These are phyloP conservation scores for Ascochyta fabae DNA, from an alignment of 2,329 filamentous ascomycete species.

Conservation along the genomic window DNA sequence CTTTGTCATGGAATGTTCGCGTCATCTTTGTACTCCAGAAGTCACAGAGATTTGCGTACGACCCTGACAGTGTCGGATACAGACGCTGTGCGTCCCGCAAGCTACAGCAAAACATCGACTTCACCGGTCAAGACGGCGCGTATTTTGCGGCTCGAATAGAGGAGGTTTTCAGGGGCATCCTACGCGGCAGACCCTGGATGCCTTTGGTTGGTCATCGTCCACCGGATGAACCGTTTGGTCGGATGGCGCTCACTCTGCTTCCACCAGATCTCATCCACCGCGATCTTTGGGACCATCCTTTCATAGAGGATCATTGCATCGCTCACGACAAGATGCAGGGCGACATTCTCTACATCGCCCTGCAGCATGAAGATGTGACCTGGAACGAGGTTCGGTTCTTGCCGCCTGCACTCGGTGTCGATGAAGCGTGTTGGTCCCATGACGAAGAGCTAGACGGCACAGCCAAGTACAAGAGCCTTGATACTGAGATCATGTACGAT, in stretches of 20 bases:
- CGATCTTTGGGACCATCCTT: constrained; percentile 50
- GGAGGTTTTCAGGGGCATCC: constrained; percentile 43
- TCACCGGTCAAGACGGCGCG: constrained; percentile 46
- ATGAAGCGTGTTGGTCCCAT: constrained; percentile 49
- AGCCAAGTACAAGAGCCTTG: constrained; percentile 46
- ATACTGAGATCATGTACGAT: constrained; percentile 52
- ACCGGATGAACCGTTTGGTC: constrained; percentile 47
- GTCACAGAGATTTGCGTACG: constrained; percentile 47
- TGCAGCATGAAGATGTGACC: constrained; percentile 49
- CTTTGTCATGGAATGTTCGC: constrained; percentile 46
- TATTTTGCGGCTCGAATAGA: constrained; percentile 48
- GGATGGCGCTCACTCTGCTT: constrained; percentile 47
- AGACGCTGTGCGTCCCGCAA: constrained; percentile 48
- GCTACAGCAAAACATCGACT: constrained; percentile 48
- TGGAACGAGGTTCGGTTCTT: constrained; percentile 51
- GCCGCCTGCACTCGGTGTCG: constrained; percentile 38
- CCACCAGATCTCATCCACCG: constrained; percentile 42
- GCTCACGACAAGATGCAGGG: constrained; percentile 52
- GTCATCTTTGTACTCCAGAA: constrained; percentile 49
- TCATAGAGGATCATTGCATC: constrained; percentile 51
- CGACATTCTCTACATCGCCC: constrained; percentile 50
- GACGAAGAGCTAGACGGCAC: constrained; percentile 50
- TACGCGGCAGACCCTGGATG: constrained; percentile 50
- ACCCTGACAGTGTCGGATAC: constrained; percentile 49
- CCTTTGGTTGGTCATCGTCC: constrained; percentile 49